Percentiles rank a stretch among this genome's conserved stretches.
Conservation (phyloP, 1,139 yeast species). For the Kurtzmaniella quercitrusa region DNA sequence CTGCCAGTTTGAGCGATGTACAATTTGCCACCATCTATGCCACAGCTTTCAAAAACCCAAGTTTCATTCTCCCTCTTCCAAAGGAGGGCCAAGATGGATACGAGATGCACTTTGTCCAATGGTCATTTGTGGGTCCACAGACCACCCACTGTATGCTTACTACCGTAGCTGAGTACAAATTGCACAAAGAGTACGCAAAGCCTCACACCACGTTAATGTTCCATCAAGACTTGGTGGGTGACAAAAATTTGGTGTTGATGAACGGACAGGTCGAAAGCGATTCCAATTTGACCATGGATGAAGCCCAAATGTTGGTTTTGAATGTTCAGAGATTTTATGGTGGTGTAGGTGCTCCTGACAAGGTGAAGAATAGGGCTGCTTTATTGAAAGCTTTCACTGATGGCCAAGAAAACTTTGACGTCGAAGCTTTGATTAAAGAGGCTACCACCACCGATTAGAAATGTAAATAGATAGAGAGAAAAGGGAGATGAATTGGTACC, state of each 20-base stretch:
- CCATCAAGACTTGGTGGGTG: slow-evolving; percentile 70
- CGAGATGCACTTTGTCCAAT: slow-evolving; percentile 90
- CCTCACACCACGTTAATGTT: slow-evolving; percentile 92
- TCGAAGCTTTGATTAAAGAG: slow-evolving; percentile 64
- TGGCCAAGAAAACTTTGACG: slow-evolving; percentile 61
- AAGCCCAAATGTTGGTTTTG: slow-evolving; percentile 73
- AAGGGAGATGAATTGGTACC: not conserved
- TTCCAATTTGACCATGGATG: slow-evolving; percentile 57
- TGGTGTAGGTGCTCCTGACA: slow-evolving; percentile 40
- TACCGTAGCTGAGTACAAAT: slow-evolving; percentile 85
- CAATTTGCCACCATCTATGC: slow-evolving; percentile 59
- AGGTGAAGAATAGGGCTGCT: slow-evolving; percentile 46
- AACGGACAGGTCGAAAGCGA: slow-evolving; percentile 81
- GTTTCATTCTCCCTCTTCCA: slow-evolving; percentile 69
- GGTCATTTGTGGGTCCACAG: slow-evolving; percentile 83
- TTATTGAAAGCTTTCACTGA: slow-evolving; percentile 64
- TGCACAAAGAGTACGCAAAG: slow-evolving; percentile 86
- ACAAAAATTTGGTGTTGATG: slow-evolving; percentile 72
- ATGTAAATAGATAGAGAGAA: not conserved
- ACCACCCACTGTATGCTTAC: slow-evolving; percentile 91
- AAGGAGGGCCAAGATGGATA: slow-evolving; percentile 46
- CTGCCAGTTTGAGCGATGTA: slow-evolving; percentile 56
- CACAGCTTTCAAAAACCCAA: slow-evolving; percentile 71
- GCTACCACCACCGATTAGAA: slow-evolving; percentile 62
- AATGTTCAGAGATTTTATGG: slow-evolving; percentile 90